These are phyloP conservation scores for Aspergillus jensenii DNA, from an alignment of 2,329 filamentous ascomycete species.

Conservation along the genomic window DNA sequence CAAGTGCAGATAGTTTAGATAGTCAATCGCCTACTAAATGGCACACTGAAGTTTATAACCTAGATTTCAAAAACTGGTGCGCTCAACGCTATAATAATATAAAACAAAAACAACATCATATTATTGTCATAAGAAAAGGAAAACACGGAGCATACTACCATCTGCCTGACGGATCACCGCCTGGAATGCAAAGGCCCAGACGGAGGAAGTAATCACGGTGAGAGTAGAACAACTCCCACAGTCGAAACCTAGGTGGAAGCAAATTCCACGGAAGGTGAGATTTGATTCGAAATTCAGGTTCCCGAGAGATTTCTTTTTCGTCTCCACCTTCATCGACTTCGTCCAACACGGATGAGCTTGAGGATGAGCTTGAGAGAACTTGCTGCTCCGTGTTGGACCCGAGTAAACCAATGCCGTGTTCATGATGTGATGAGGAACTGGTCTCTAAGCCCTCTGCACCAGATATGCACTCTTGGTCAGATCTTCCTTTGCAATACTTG, in stretches of 20 bases:
- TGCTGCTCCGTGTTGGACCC: background rate
- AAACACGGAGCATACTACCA: background rate
- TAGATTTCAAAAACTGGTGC: background rate
- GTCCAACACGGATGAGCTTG: background rate
- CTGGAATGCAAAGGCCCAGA: conserved; percentile 82
- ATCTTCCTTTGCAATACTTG: conserved; percentile 67
- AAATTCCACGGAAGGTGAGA: conserved; percentile 19
- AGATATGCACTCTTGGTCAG: conserved; percentile 71
- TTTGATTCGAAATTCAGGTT: background rate
- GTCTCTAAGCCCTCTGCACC: conserved; percentile 47
- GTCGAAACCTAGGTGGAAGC: conserved; percentile 60
- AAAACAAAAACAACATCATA: background rate
- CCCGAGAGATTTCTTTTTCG: background rate
- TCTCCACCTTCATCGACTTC: background rate
- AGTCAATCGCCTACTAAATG: background rate
- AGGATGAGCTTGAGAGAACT: background rate
- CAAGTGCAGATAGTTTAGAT: background rate
- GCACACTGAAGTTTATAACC: background rate
- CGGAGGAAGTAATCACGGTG: conserved; percentile 98
- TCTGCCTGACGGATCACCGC: conserved; percentile 50
- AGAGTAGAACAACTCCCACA: conserved; percentile 92
- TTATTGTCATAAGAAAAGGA: background rate
- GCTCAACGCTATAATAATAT: background rate
- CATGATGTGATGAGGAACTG: background rate
- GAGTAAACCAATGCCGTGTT: background rate